Conservation (phyloP, 2,329 filamentous ascomycete genomes). For the Neurospora sp. region DNA sequence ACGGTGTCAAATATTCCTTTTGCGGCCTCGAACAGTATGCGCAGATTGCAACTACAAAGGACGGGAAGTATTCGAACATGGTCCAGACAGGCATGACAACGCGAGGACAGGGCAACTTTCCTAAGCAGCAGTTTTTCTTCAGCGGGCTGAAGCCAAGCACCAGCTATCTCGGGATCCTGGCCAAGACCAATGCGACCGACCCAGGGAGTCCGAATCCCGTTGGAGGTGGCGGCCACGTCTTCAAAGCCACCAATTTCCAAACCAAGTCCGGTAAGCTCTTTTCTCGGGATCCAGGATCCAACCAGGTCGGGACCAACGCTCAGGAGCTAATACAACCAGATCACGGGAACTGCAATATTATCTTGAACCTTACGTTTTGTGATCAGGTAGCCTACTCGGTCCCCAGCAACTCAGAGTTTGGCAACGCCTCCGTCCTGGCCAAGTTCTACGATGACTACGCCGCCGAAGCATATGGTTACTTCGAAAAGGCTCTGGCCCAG, state of each 20-base stretch:
- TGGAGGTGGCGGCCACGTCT: conserved; percentile 70
- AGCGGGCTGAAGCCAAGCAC: conserved; percentile 63
- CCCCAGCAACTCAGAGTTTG: conserved; percentile 60
- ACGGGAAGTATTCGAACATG: conserved; percentile 36
- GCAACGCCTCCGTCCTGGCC: conserved; percentile 51
- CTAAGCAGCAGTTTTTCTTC: conserved; percentile 84
- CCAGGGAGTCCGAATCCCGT: conserved; percentile 39
- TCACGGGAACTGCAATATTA: conserved; percentile 75
- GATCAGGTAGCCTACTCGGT: conserved; percentile 84
- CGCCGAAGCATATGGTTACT: conserved; percentile 59
- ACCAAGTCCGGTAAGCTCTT: conserved; percentile 61
- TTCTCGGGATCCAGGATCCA: neutral
- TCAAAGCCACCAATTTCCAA: conserved; percentile 58
- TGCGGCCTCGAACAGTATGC: conserved; percentile 67
- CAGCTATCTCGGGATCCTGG: conserved; percentile 64
- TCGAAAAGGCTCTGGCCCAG: conserved; percentile 73
- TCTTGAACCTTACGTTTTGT: conserved; percentile 85
- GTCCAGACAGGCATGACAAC: conserved; percentile 58
- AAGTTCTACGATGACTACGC: conserved; percentile 73
- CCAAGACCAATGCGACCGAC: conserved; percentile 51
- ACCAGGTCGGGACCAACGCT: neutral
- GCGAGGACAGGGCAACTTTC: conserved; percentile 54
- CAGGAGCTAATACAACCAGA: conserved; percentile 8
- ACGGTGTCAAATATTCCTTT: conserved; percentile 68
- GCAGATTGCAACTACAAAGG: conserved; percentile 48